Evolutionary conservation across 805 yeast genomes (phyloP), one percentile per base, ranked within the genome.

Genomic region (Saturnispora besseyi): DNA sequence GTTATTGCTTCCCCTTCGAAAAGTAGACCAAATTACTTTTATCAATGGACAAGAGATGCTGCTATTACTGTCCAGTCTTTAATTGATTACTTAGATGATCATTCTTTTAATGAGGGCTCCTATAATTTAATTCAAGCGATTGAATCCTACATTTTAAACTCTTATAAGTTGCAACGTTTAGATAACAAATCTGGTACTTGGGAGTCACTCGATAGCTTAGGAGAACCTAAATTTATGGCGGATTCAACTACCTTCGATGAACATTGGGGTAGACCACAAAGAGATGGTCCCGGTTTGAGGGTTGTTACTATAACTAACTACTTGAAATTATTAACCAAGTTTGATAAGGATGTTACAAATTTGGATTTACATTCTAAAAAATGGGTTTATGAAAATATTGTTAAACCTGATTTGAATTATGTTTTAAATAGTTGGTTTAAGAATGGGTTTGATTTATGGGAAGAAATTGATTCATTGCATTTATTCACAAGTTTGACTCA

Each of bases 251-350:
- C 85, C 1, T 91, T 84, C 59, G 63, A 64, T 5, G 81, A 69
- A 2, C 63, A 70, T 33, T 91, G 98, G 98, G 98, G 98, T 2
- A 73, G 98, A 57, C 98, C 98, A 1, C 98, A 91, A 66, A 76
- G 88, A 52, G 98, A 91, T 64, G 98, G 98, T 0, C 96, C 98
- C 0, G 90, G 95, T 1, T 71, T 91, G 51, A 74, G 97, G 58
- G 74, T 81, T 10, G 74, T 83, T 50, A 75, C 96, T 1, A 72
- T 82, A 22, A 64, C 77, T 36, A 75, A 75, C 53, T 86, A 78
- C 61, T 57, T 86, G 52, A 65, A 69, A 22, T 57, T 74, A 3
- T 63, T 81, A 51, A 56, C 64, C 5, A 59, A 64, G 26, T 63
- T 63, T 49, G 60, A 65, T 21, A 45, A 55, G 37, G 30, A 48